A percentile compares a stretch with the other conserved stretches of the same genome.
Evolutionary conservation across 2,329 filamentous ascomycete species (phyloP).

Genomic region (Aspergillus ruber): DNA sequence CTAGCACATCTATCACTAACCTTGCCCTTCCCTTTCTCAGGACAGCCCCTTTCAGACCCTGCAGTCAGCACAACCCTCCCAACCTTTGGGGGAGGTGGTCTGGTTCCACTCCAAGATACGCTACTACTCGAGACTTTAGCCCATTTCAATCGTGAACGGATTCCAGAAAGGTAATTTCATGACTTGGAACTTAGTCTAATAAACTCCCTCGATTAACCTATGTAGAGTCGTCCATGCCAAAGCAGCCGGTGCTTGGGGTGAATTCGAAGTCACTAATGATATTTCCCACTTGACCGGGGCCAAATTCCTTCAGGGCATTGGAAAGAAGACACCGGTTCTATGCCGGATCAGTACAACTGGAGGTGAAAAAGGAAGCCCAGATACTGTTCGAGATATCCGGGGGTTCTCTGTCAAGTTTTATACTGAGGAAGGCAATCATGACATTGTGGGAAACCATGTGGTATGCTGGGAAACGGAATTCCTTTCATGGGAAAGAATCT

Average conservation of each 20-base stretch:
- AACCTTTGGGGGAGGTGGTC: conserved; percentile 26
- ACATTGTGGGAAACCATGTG: conserved; percentile 19
- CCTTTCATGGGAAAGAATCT: not conserved
- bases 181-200: conserved; percentile 1
- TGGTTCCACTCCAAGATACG: conserved; percentile 50
- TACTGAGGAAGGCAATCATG: conserved; percentile 46
- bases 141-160: conserved; percentile 57
- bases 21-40: conserved; percentile 7
- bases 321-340: conserved; percentile 49
- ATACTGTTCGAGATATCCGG: conserved; percentile 45
- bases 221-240: conserved; percentile 53
- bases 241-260: conserved; percentile 51
- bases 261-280: conserved; percentile 57
- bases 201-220: not conserved
- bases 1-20: not conserved
- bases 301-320: conserved; percentile 48
- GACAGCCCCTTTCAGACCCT: conserved; percentile 20
- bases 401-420: conserved; percentile 48
- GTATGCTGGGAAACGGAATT: conserved; percentile 2
- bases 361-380: conserved; percentile 42
- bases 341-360: conserved; percentile 45
- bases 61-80: conserved; percentile 18
- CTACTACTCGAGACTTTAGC: conserved; percentile 56
- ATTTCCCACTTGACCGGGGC: conserved; percentile 51
- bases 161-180: conserved; percentile 45